Evolutionary conservation across 1,284 basidiomycete species (phyloP).

Genomic region (Pholiota adiposa): DNA sequence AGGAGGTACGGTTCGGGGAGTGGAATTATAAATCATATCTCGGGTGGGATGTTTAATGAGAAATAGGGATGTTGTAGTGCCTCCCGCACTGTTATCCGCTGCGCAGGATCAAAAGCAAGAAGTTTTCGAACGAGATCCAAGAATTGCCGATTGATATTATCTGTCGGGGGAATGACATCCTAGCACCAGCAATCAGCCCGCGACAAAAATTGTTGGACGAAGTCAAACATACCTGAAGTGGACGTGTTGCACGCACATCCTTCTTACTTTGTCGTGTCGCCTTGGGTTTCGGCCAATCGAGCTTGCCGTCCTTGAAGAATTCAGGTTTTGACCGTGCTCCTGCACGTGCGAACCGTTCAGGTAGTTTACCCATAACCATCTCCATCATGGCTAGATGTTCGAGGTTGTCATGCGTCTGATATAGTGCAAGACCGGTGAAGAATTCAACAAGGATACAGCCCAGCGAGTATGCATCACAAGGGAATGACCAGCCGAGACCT

Average conservation of each 20-base stretch:
- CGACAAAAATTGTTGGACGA: slow-evolving; percentile 3
- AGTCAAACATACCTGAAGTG: slow-evolving; percentile 63
- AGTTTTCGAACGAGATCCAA: slow-evolving; percentile 86
- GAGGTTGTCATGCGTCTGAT: slow-evolving; percentile 99
- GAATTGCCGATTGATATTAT: slow-evolving; percentile 80
- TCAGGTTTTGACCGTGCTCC: slow-evolving; percentile 84
- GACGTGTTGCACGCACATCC: slow-evolving; percentile 88
- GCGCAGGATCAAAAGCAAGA: slow-evolving; percentile 89
- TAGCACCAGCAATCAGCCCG: slow-evolving; percentile 35
- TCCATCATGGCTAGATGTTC: slow-evolving; percentile 99
- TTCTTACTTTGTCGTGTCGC: slow-evolving; percentile 90
- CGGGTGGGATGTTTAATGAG: slow-evolving; percentile 60
- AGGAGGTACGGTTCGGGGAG: slow-evolving; percentile 5
- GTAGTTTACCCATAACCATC: slow-evolving; percentile 97
- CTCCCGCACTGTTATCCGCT: slow-evolving; percentile 85
- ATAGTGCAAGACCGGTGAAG: slow-evolving; percentile 95
- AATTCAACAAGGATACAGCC: slow-evolving; percentile 99
- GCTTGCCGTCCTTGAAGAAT: slow-evolving; percentile 86
- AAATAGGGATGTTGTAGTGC: slow-evolving; percentile 92
- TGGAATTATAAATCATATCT: slow-evolving; percentile 41
- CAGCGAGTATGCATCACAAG: slow-evolving; percentile 98
- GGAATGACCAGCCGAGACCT: slow-evolving; percentile 98
- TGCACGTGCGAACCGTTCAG: slow-evolving; percentile 77
- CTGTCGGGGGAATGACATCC: slow-evolving; percentile 83
- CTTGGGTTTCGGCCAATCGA: slow-evolving; percentile 92